phyloP scores from a whole-genome alignment of 805 yeast genomes.

The Candida quercuum region DNA sequence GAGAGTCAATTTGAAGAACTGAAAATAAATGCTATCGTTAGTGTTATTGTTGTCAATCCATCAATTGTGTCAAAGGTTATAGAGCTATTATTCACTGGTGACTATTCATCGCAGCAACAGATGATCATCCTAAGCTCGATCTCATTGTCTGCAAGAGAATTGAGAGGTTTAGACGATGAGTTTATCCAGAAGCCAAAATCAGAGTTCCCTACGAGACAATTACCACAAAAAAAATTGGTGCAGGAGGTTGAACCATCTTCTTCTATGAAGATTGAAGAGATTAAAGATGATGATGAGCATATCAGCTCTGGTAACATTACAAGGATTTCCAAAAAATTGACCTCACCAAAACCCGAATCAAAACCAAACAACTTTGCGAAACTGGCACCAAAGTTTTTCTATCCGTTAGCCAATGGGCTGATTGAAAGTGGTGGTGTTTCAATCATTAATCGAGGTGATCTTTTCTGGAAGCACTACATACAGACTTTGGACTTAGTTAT shows the following conservation, averaged over 20 bases:
- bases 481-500: constrained; percentile 41
- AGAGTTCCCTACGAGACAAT: constrained; percentile 29
- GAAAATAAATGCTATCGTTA: constrained; percentile 58
- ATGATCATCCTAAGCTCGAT: constrained; percentile 61
- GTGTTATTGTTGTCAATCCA: constrained; percentile 55
- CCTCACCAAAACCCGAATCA: constrained; percentile 6
- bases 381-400: constrained; percentile 40
- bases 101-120: constrained; percentile 76
- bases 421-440: constrained; percentile 42
- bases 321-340: constrained; percentile 32
- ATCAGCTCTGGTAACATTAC: constrained; percentile 15
- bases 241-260: constrained; percentile 6
- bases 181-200: constrained; percentile 34
- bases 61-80: constrained; percentile 33
- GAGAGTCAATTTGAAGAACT: constrained; percentile 57
- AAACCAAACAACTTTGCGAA: constrained; percentile 28
- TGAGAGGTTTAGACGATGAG: constrained; percentile 56
- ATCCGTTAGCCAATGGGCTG: constrained; percentile 52
- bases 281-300: constrained; percentile 6
- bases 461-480: constrained; percentile 47
- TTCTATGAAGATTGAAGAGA: constrained; percentile 12
- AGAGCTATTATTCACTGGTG: constrained; percentile 56
- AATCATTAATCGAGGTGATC: constrained; percentile 42
- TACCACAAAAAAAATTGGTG: constrained; percentile 19
- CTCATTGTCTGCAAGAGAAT: constrained; percentile 68